phyloP scores from a whole-genome alignment of 495 filamentous ascomycete genomes.

The Cetradonia linearis region DNA sequence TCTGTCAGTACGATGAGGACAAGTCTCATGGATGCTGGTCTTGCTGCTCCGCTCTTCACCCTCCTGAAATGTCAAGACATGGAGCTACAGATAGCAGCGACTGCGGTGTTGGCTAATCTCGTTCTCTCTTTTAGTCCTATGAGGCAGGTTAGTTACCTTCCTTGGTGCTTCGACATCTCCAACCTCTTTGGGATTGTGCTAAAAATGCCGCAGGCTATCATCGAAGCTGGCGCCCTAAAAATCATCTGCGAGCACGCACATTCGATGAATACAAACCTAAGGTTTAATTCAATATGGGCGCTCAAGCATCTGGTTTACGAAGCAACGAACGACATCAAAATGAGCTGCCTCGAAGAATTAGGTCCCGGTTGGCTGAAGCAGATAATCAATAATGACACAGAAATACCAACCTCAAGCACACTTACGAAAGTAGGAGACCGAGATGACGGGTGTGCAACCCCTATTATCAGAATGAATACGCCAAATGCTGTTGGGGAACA shows the following conservation, averaged over 20 bases:
- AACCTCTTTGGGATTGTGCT: slow-evolving; percentile 12
- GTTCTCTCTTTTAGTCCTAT: slow-evolving; percentile 81
- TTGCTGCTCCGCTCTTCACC: slow-evolving; percentile 67
- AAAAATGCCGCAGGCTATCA: slow-evolving; percentile 48
- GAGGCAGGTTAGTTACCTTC: slow-evolving; percentile 53
- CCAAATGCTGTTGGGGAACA: slow-evolving; percentile 56
- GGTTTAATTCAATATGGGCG: slow-evolving; percentile 80
- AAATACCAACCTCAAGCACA: slow-evolving; percentile 32
- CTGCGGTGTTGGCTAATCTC: slow-evolving; percentile 71
- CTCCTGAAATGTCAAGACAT: slow-evolving; percentile 66
- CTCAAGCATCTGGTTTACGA: slow-evolving; percentile 75
- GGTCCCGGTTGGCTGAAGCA: slow-evolving; percentile 69
- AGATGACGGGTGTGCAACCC: slow-evolving; percentile 29
- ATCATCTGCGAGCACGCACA: slow-evolving; percentile 76
- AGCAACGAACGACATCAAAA: slow-evolving; percentile 58
- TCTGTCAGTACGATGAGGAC: slow-evolving; percentile 78
- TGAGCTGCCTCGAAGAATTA: slow-evolving; percentile 63
- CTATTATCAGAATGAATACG: slow-evolving; percentile 46
- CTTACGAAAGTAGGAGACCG: slow-evolving; percentile 26
- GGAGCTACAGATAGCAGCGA: slow-evolving; percentile 78
- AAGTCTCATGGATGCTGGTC: slow-evolving; percentile 71
- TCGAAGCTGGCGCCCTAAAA: slow-evolving; percentile 65
- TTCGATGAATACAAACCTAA: slow-evolving; percentile 58
- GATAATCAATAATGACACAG: slow-evolving; percentile 48
- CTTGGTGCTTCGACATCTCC: background rate